Percentiles rank a stretch among this genome's conserved stretches.
These are phyloP conservation scores for Scortechinia acanthostroma DNA, from an alignment of 2,329 filamentous ascomycete species.

Conservation along the genomic window DNA sequence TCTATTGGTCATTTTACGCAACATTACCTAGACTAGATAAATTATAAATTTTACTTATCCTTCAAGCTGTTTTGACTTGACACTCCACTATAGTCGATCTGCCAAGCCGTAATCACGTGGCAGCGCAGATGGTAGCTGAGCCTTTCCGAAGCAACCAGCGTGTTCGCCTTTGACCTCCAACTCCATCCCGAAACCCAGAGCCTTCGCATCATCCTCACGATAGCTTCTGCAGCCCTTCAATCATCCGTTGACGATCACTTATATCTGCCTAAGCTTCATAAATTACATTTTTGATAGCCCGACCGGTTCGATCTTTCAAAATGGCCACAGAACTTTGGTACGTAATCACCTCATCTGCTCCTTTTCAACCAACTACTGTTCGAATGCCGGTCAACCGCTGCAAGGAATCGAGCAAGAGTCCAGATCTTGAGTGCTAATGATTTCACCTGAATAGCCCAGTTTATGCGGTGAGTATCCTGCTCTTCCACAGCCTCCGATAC, in stretches of 20 bases:
- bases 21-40: too few species aligned
- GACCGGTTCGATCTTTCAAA: too few species aligned
- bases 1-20: too few species aligned
- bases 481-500: not conserved
- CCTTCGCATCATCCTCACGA: not conserved
- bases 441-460: conserved; percentile 25
- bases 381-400: not conserved
- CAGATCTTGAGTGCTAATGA: too few species aligned
- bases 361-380: not conserved
- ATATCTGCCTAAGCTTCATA: not conserved
- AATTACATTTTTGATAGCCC: too few species aligned
- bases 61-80: not conserved
- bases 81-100: not conserved
- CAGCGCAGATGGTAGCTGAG: not conserved
- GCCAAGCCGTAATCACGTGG: not conserved
- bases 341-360: not conserved
- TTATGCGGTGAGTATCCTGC: conserved; percentile 28
- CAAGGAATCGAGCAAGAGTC: too few species aligned
- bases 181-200: not conserved
- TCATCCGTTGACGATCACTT: not conserved
- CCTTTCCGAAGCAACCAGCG: not conserved
- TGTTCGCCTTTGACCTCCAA: not conserved
- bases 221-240: not conserved
- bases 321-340: conserved; percentile 2
- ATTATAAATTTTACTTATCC: not conserved